phyloP scores from a whole-genome alignment of 441 rosid species.

The Syzygium malaccense region DNA sequence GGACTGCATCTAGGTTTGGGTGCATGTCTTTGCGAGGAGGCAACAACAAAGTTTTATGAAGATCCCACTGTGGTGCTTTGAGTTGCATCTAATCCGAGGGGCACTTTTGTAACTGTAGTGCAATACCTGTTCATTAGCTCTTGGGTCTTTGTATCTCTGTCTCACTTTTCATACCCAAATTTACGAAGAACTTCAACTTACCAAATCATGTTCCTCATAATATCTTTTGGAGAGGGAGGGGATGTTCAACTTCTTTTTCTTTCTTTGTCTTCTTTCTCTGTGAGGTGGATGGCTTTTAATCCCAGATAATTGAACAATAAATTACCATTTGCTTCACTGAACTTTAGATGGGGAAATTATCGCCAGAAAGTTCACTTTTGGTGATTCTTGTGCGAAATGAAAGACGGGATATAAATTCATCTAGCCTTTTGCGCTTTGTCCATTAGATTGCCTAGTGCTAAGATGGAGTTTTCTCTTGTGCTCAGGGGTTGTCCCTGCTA shows the following conservation, averaged over 20 bases:
- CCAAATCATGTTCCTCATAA: background rate
- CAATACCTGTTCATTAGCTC: background rate
- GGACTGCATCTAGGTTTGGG: background rate
- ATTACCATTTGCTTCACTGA: background rate
- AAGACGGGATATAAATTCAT: background rate
- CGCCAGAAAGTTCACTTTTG: background rate
- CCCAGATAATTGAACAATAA: background rate
- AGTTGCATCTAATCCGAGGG: background rate
- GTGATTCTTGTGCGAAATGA: background rate
- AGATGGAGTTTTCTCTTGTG: background rate
- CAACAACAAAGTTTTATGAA: background rate
- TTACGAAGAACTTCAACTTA: background rate
- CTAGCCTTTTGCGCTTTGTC: background rate
- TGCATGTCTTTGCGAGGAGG: background rate
- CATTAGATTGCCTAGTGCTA: background rate
- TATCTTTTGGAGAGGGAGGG: background rate
- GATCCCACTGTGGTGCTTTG: background rate
- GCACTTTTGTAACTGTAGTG: background rate
- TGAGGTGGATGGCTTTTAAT: background rate
- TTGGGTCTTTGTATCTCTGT: background rate
- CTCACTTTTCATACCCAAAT: background rate
- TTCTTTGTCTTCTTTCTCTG: background rate
- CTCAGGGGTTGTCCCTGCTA: slow-evolving; percentile 64
- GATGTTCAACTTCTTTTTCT: background rate
- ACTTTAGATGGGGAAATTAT: background rate